These are phyloP conservation scores for Ailanthus altissimus DNA, from an alignment of 345 rosid species.

Conservation along the genomic window DNA sequence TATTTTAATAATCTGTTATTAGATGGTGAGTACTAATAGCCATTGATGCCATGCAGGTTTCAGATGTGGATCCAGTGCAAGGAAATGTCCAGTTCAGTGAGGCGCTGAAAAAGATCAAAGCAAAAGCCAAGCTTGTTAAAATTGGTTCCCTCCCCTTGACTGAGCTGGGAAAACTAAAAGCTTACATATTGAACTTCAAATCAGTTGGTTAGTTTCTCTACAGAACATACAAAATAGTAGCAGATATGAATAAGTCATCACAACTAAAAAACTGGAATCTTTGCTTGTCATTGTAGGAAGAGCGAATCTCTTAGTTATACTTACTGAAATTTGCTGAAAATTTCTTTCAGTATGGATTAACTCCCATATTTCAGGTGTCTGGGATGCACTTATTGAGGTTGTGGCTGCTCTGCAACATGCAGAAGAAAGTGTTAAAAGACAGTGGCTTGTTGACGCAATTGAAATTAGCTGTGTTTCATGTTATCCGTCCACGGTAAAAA, in stretches of 20 bases:
- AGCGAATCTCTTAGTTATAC: not conserved
- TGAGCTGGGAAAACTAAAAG: slow-evolving; percentile 69
- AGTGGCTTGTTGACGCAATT: slow-evolving; percentile 79
- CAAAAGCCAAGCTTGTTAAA: slow-evolving; percentile 73
- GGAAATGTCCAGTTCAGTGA: slow-evolving; percentile 34
- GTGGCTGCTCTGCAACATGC: slow-evolving; percentile 65
- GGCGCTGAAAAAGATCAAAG: slow-evolving; percentile 60
- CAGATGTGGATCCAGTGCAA: slow-evolving; percentile 41
- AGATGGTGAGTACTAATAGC: not conserved
- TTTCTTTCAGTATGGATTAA: slow-evolving; percentile 16
- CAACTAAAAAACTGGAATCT: not conserved
- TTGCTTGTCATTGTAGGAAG: not conserved
- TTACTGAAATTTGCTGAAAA: not conserved
- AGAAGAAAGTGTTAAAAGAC: slow-evolving; percentile 73
- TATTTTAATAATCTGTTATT: slow-evolving; percentile 17
- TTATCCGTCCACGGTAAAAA: slow-evolving; percentile 80
- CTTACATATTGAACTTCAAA: slow-evolving; percentile 56
- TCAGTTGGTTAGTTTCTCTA: slow-evolving; percentile 54
- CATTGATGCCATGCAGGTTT: slow-evolving; percentile 41
- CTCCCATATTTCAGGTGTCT: slow-evolving; percentile 51
- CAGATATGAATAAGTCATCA: slow-evolving; percentile 5
- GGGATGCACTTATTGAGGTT: slow-evolving; percentile 72
- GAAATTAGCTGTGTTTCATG: slow-evolving; percentile 84
- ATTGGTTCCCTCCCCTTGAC: slow-evolving; percentile 51
- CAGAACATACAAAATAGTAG: not conserved